Evolutionary conservation across 169 alveolate species (phyloP).

Genomic region (Eimeria acervulina): DNA sequence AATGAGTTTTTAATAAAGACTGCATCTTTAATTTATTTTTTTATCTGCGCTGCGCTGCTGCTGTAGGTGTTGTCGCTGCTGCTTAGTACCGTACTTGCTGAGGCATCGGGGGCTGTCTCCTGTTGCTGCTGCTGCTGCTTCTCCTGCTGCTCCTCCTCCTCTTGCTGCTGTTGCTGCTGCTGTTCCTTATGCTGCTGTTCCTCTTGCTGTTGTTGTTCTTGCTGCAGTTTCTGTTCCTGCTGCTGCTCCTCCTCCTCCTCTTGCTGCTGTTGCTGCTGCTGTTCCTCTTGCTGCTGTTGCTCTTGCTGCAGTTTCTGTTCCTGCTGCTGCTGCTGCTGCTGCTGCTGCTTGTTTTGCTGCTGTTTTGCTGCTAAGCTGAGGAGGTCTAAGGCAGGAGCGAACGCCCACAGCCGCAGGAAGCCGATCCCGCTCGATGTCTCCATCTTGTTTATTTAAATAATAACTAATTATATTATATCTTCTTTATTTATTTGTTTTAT

Average conservation of each 20-base stretch:
- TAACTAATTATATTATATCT: too few species aligned
- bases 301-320: too few species aligned
- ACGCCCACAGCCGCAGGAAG: slow-evolving; percentile 62
- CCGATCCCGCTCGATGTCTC: slow-evolving; percentile 72
- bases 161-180: neutral
- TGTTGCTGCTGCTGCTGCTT: neutral
- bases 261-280: neutral
- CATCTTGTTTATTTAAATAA: neutral
- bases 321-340: too few species aligned
- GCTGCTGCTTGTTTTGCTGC: neutral
- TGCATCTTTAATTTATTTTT: neutral
- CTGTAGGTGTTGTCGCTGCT: neutral
- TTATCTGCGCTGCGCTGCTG: neutral
- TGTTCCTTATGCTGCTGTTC: neutral
- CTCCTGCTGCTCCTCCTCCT: neutral
- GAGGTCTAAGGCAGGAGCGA: slow-evolving; percentile 51
- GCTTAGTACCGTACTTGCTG: neutral
- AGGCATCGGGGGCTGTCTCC: neutral
- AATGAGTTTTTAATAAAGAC: too few species aligned
- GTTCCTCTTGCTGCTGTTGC: neutral
- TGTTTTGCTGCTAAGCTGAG: neutral
- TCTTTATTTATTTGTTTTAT: too few species aligned
- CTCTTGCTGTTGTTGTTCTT: neutral
- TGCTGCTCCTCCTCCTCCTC: neutral
- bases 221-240: neutral